Percentiles rank a stretch among this genome's conserved stretches.
phyloP scores from a whole-genome alignment of 441 rosid genomes.

The Monsonia emarginata region DNA sequence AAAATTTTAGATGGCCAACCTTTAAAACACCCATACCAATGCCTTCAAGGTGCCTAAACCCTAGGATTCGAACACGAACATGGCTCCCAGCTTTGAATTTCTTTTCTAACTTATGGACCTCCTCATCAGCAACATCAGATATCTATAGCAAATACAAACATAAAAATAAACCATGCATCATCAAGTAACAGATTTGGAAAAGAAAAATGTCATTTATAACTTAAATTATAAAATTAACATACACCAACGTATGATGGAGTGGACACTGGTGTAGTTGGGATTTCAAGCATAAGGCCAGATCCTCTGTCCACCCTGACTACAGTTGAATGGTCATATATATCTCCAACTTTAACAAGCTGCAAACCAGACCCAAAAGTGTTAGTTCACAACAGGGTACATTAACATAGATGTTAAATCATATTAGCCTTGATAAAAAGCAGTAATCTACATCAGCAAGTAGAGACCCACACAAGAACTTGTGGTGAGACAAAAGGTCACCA shows the following conservation, averaged over 20 bases:
- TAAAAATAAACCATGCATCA: slow-evolving; percentile 16
- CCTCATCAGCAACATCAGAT: slow-evolving; percentile 79
- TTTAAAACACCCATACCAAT: slow-evolving; percentile 76
- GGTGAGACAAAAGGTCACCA: not conserved
- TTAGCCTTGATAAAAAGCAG: not conserved
- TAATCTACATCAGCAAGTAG: not conserved
- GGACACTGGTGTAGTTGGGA: slow-evolving; percentile 58
- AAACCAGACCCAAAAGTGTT: slow-evolving; percentile 18
- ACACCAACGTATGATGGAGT: slow-evolving; percentile 78
- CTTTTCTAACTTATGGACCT: slow-evolving; percentile 64
- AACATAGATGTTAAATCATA: not conserved
- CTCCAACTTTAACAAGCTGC: slow-evolving; percentile 70
- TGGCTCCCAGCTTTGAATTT: slow-evolving; percentile 65
- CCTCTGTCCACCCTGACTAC: slow-evolving; percentile 78
- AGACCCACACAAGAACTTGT: slow-evolving; percentile 1
- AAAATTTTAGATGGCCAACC: slow-evolving; percentile 35
- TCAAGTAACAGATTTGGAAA: slow-evolving; percentile 15
- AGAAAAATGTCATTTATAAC: slow-evolving; percentile 12
- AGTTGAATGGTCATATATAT: slow-evolving; percentile 69
- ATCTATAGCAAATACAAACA: slow-evolving; percentile 32
- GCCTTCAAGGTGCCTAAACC: slow-evolving; percentile 84
- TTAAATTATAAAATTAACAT: slow-evolving; percentile 26
- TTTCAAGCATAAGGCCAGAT: slow-evolving; percentile 78
- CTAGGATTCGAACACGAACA: slow-evolving; percentile 81
- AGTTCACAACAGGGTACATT: slow-evolving; percentile 1